Conservation (phyloP, 2,329 filamentous ascomycete species). For the Blastomyces emzantsi region DNA sequence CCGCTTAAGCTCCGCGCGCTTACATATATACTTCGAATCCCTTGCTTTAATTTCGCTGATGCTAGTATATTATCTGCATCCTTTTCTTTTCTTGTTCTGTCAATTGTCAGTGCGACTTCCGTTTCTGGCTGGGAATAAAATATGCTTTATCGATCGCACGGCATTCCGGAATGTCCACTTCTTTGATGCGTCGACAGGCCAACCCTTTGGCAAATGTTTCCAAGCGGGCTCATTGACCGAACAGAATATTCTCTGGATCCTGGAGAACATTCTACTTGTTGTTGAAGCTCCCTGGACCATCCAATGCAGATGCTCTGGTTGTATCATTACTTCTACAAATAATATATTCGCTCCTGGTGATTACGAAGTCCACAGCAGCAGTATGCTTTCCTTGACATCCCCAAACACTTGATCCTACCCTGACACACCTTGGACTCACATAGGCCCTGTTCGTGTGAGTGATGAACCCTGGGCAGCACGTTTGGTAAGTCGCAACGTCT, state of each 20-base stretch:
- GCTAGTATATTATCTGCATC: no score
- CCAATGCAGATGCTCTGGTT: background rate
- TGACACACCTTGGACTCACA: no score
- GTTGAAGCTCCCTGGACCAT: background rate
- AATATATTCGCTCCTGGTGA: conserved; percentile 3
- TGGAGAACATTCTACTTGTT: background rate
- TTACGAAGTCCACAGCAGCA: conserved; percentile 2
- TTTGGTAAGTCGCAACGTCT: no score
- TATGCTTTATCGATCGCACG: background rate
- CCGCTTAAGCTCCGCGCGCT: no score
- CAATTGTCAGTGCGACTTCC: no score
- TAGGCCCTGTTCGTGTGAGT: no score
- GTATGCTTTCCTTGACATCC: no score
- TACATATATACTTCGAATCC: no score
- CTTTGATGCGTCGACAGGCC: background rate
- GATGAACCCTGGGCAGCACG: no score
- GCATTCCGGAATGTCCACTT: background rate
- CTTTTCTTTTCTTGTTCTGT: no score
- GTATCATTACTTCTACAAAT: background rate
- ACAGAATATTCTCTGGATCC: background rate
- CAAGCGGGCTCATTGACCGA: background rate
- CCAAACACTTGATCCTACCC: no score
- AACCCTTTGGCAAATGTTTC: background rate
- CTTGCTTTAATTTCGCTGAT: no score
- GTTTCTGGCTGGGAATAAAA: background rate